Evolutionary conservation across 1,284 basidiomycete genomes (phyloP), one percentile per base, ranked within the genome.

Genomic region (Sporisorium graminicola): DNA sequence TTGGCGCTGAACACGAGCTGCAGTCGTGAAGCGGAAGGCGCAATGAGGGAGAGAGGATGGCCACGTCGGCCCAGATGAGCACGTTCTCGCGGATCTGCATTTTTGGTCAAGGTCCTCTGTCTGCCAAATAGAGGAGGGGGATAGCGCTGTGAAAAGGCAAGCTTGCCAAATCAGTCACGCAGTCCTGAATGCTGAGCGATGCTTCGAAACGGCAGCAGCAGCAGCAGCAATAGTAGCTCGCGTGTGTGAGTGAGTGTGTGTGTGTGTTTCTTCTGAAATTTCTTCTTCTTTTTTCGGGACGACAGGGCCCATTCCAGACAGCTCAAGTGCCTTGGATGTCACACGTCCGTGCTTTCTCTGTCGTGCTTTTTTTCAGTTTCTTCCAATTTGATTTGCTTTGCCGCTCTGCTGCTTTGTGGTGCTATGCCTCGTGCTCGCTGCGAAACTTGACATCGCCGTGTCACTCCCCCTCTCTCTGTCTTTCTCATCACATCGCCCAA

Each of bases 51-150:
- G 47, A 24, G 8, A 20, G 33, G 16, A 47, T 18, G 59, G 50
- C 59, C 50, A 68, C 55, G 51, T 58, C 55, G 44, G 44, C 49
- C 33, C 33, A 20, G 40, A 37, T 42, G 55, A 44, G 67, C 61
- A 70, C 67, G 67, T 70, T 70, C 67, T 60, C 35, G 53, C 51
- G 47, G 58, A 60, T 64, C 61, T 70, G 61, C 61, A 49, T 56
- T 2, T 10, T 24, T n/a, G 6, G 26, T 13, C 33, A 53, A 49
- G 50, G 49, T 31, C 54, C 43, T 44, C 14, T 27, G 4, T 31
- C 35, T 37, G n/a, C n/a, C n/a, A n/a, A n/a, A n/a, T n/a, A n/a
- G n/a, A n/a, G n/a, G 35, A 37, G 35, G n/a, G 18, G 18, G 37
- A 18, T 22, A 27, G 52, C 5, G 51, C 53, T 62, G 52, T 62